Evolutionary conservation across 106 monocot genomes (phyloP), one percentile per base, ranked within the genome.

Genomic region (Triglochin maritima): DNA sequence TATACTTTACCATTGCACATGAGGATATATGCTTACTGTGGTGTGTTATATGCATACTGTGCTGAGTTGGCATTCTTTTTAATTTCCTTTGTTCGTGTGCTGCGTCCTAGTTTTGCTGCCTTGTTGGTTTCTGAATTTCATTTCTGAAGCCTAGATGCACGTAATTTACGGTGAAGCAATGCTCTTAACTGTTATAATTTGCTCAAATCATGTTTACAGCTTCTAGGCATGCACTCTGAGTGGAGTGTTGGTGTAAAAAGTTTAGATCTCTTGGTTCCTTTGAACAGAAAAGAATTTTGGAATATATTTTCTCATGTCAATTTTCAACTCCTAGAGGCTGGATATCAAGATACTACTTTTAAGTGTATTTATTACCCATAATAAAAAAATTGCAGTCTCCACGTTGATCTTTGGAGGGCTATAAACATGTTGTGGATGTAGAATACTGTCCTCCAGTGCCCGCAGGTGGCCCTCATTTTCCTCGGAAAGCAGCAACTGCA

Each of bases 341-440:
- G 53, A 9, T 12, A 54, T 54, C 53, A 29, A 1, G 29, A 29
- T 29, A 29, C 29, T 29, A 29, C 29, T 29, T 29, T 29, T 29
- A 29, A 29, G 29, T 29, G 29, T 29, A 29, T 29, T 29, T n/a
- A 9, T 56, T 68, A 7, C 29, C 50, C 29, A 13, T 7, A 42
- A 7, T 13, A 16, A 42, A 29, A 29, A 29, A 52, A 29, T 9
- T 10, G 12, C 83, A 99, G 98, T 86, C 98, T 5, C 82, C 82
- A 6, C 78, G 46, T 4, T 77, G 50, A 9, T 92, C 88, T 47
- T 72, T 99, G 64, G 84, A 88, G 71, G 92, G 89, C 52, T 99
- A 92, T 79, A 92, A 89, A 56, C 88, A 99, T 72, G 68, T 98
- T 15, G 91, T 98, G 14, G 65, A 84, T 72, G 80, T 86, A 70